phyloP scores from a whole-genome alignment of 2,329 filamentous ascomycete genomes.

The Zasmidium cellare region DNA sequence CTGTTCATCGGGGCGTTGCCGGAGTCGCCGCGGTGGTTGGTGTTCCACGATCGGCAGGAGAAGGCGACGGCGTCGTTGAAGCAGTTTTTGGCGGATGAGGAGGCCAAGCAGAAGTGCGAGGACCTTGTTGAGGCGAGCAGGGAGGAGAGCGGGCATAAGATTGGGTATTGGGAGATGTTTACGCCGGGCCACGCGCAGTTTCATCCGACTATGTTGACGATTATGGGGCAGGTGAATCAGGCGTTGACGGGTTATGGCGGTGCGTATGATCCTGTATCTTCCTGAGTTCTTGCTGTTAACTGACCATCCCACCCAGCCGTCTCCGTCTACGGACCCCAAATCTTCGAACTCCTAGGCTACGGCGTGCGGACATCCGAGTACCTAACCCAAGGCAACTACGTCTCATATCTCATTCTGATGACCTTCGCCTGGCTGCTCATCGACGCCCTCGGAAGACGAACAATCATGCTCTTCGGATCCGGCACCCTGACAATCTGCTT shows the following conservation, averaged over 20 bases:
- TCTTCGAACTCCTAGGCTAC: conserved; percentile 63
- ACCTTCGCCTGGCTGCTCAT: conserved; percentile 62
- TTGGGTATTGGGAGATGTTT: conserved; percentile 60
- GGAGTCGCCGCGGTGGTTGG: conserved; percentile 59
- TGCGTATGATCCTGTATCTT: conserved; percentile 2
- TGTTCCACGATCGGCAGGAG: conserved; percentile 52
- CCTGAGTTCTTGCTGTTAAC: not conserved
- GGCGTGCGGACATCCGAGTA: conserved; percentile 53
- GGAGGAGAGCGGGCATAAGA: conserved; percentile 45
- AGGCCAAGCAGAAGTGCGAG: conserved; percentile 50
- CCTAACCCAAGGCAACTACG: conserved; percentile 61
- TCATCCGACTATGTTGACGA: conserved; percentile 60
- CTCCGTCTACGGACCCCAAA: conserved; percentile 63
- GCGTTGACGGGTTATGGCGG: conserved; percentile 51
- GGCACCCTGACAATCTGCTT: conserved; percentile 51
- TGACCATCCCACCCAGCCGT: conserved; percentile 46
- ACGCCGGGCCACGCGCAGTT: conserved; percentile 56
- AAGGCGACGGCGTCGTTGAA: conserved; percentile 53
- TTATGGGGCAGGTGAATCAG: conserved; percentile 66
- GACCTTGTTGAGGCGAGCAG: conserved; percentile 54
- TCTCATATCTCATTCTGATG: conserved; percentile 63
- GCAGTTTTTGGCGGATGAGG: conserved; percentile 52
- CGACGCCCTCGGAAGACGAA: conserved; percentile 56
- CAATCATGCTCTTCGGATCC: conserved; percentile 56
- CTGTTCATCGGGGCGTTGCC: conserved; percentile 55